A percentile compares a stretch with the other conserved stretches of the same genome.
Conservation (phyloP, 345 rosid genomes). For the Erodium maritimum region DNA sequence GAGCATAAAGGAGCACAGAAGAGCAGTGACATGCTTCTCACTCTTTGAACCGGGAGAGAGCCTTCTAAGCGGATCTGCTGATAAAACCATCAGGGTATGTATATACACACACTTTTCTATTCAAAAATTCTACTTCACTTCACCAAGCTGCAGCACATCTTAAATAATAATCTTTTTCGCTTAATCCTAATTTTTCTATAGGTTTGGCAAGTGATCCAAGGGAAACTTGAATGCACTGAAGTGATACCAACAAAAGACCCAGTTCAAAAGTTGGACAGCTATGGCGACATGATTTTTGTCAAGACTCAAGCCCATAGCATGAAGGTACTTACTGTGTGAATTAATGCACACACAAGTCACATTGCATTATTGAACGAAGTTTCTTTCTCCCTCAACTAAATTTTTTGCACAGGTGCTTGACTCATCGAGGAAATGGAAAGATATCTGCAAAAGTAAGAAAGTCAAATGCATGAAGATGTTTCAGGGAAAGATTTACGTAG, state of each 20-base stretch:
- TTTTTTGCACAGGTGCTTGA: slow-evolving; percentile 46
- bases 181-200: slow-evolving; percentile 10
- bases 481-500: slow-evolving; percentile 60
- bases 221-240: slow-evolving; percentile 57
- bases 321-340: slow-evolving; percentile 34
- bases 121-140: too few species aligned
- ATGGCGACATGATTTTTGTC: slow-evolving; percentile 34
- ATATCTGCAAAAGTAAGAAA: slow-evolving; percentile 43
- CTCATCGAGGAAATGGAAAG: slow-evolving; percentile 41
- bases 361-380: too few species aligned
- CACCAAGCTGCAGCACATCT: too few species aligned
- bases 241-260: slow-evolving; percentile 55
- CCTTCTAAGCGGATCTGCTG: slow-evolving; percentile 80
- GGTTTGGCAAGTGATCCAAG: slow-evolving; percentile 68
- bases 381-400: neutral
- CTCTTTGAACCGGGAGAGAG: slow-evolving; percentile 60
- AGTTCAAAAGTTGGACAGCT: slow-evolving; percentile 41
- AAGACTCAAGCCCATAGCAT: slow-evolving; percentile 46
- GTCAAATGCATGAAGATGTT: slow-evolving; percentile 49
- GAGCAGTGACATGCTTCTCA: slow-evolving; percentile 69
- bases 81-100: slow-evolving; percentile 62
- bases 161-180: too few species aligned
- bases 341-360: too few species aligned
- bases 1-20: slow-evolving; percentile 65
- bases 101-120: neutral